These are phyloP conservation scores for Pseudogymnoascus sp. DNA, from an alignment of 2,329 filamentous ascomycete species.

Conservation along the genomic window DNA sequence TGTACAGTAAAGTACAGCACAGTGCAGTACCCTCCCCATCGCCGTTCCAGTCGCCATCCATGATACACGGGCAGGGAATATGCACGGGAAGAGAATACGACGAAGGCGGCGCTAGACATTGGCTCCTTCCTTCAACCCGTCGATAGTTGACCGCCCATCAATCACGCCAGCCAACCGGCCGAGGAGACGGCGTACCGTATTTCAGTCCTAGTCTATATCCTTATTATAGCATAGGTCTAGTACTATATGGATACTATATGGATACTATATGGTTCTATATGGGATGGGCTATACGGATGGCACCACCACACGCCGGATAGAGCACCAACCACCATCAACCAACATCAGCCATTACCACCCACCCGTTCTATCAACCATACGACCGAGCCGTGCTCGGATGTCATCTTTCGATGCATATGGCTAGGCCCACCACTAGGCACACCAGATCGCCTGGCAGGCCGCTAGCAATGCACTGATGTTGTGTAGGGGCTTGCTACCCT, in stretches of 20 bases:
- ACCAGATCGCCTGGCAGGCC: neutral
- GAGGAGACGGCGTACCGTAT: neutral
- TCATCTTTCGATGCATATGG: neutral
- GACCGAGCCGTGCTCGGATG: neutral
- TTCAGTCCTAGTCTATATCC: too few species aligned
- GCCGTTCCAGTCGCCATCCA: neutral
- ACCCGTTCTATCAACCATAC: neutral
- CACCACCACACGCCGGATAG: neutral
- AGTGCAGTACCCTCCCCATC: neutral
- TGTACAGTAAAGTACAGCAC: neutral
- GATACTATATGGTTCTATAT: too few species aligned
- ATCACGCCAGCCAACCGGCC: too few species aligned
- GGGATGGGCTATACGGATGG: neutral
- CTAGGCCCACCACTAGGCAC: neutral
- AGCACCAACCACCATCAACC: neutral
- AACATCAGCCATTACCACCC: neutral
- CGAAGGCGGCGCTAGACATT: neutral
- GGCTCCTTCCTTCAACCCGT: neutral
- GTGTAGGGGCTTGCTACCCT: neutral
- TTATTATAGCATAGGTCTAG: neutral
- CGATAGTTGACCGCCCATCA: neutral
- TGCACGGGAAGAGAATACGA: neutral
- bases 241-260: neutral
- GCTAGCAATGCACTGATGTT: neutral
- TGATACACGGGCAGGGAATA: neutral